Base-by-base conservation (phyloP, 495 filamentous ascomycete genomes). In the Hyaloscypha bicolor region DNA sequence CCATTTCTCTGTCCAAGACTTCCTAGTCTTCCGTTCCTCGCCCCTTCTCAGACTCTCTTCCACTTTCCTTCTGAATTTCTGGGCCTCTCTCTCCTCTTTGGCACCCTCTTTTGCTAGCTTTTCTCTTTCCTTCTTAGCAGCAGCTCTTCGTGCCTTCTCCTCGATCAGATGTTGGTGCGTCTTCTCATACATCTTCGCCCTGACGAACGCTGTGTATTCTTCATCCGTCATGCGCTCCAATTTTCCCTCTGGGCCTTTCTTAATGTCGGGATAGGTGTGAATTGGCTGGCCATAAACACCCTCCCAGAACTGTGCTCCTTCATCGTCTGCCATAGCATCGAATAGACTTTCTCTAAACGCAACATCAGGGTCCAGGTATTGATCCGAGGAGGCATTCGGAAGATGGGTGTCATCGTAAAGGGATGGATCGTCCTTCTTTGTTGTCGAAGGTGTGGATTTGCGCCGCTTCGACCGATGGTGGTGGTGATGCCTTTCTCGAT, bases 301-400 rank as follows among this genome's bases (percentile, higher is more conserved):
- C 75, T 97, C 90, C 95, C 95, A 99, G 80, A 92, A 98, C 39
- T 86, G 86, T 52, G 95, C 95, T 45, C 95, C 95, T 79, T 99
- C 95, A 78, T 99, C 95, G 78, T 99, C 95, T 48, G 93, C 96
- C 76, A 99, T 88, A n/a, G 95, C 95, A 77, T 99, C 95, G 81
- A 98, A 97, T 57, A 98, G 88, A n/a, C 92, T 95, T 79, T 97
- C 92, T 31, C 92, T 90, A 78, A 99, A 99, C 19, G 94, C 93
- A 11, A 82, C 78, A 22, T 88, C 84, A 6, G 91, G 82, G 69
- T 88, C 83, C 19, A 85, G 61, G 48, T 63, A 78, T 62, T 76
- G 72, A n/a, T 64, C 71, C 6, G 79, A 78, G 48, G 73, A 73
- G 35, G 73, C 45, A 65, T 81, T 81, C 31, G 78, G 76, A 30